These are phyloP conservation scores for Alnus glutinosa DNA, from an alignment of 306 rosid genomes.

Conservation along the genomic window DNA sequence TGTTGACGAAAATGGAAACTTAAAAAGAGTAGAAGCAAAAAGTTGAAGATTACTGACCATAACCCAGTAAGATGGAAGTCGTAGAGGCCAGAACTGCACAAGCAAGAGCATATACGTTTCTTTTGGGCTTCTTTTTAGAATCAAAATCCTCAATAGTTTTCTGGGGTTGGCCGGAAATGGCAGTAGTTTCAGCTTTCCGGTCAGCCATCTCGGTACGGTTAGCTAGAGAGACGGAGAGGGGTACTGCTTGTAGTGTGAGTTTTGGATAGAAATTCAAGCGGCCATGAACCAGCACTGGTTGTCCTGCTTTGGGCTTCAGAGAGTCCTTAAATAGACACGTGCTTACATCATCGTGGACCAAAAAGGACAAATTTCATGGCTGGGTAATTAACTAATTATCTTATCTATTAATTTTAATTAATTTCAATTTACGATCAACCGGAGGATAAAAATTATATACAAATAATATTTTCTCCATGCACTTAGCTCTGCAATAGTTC, in stretches of 20 bases:
- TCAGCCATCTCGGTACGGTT: constrained; percentile 40
- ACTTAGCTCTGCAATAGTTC: too few species aligned
- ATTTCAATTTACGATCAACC: too few species aligned
- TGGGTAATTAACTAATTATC: not conserved
- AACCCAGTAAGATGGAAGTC: constrained; percentile 80
- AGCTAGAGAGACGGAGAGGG: not conserved
- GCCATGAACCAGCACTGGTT: not conserved
- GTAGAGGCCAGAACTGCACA: constrained; percentile 80
- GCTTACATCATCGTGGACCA: constrained; percentile 26
- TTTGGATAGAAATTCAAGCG: not conserved
- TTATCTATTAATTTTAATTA: too few species aligned
- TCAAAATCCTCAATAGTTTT: constrained; percentile 45
- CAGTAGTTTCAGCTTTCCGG: constrained; percentile 27
- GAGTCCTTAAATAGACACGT: constrained; percentile 28
- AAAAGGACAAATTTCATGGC: not conserved
- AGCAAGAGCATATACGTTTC: constrained; percentile 54
- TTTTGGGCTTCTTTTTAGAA: constrained; percentile 57
- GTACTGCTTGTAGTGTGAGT: not conserved
- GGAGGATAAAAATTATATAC: too few species aligned
- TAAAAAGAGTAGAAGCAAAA: not conserved
- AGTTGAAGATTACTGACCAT: constrained; percentile 44
- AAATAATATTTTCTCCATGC: too few species aligned
- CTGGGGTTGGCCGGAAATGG: constrained; percentile 28
- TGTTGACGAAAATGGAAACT: not conserved
- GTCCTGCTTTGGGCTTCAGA: not conserved